Conservation (phyloP, 179 eudicot species). For the Gypsophila paniculata region DNA sequence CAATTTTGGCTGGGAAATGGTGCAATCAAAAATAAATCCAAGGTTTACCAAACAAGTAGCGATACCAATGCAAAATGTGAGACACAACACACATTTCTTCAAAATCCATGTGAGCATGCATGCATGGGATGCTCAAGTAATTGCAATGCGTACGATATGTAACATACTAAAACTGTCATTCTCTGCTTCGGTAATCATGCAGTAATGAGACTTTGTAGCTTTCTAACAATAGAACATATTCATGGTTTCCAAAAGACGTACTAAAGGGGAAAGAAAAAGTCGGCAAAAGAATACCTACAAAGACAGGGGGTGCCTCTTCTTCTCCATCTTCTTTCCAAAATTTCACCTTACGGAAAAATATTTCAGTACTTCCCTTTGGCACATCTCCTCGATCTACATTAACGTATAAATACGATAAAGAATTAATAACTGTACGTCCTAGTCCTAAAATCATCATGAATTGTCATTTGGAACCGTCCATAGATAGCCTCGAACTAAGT, state of each 20-base stretch:
- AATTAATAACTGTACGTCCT: background rate
- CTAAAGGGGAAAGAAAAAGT: background rate
- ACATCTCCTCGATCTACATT: slow-evolving; percentile 86
- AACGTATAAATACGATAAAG: slow-evolving; percentile 11
- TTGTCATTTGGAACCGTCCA: no score
- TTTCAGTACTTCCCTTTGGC: slow-evolving; percentile 87
- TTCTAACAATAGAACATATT: background rate
- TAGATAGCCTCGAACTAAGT: background rate
- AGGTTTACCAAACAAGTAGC: background rate
- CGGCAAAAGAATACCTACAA: slow-evolving; percentile 70
- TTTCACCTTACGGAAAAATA: slow-evolving; percentile 91
- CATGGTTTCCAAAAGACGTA: background rate
- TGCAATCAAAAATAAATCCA: background rate
- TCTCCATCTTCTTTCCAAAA: slow-evolving; percentile 97
- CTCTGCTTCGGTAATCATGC: background rate
- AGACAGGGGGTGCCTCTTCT: slow-evolving; percentile 98
- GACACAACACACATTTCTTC: no score
- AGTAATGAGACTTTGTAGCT: background rate
- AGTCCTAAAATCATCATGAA: no score
- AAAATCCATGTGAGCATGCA: no score
- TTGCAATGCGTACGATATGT: no score
- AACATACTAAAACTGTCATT: background rate
- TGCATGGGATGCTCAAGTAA: no score
- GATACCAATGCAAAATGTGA: background rate
- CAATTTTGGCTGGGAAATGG: slow-evolving; percentile 5